Evolutionary conservation across 345 rosid genomes (phyloP).

Genomic region (Eucalyptus globulus): DNA sequence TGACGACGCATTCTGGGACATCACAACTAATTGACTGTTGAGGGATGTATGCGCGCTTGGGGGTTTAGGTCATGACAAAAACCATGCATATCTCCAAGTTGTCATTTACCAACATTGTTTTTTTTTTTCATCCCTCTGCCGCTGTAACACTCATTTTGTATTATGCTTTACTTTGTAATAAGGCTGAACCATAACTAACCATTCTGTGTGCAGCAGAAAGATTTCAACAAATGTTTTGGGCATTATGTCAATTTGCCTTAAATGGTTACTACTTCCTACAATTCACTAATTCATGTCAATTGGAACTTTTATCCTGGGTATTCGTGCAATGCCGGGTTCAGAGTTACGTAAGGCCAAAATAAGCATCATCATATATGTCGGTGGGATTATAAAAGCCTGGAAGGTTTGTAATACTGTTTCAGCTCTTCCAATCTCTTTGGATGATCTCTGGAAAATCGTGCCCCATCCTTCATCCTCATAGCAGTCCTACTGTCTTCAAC

Average conservation of each 20-base stretch:
- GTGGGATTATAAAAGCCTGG: constrained; percentile 49
- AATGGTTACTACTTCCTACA: background rate
- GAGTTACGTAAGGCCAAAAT: constrained; percentile 31
- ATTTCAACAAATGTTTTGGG: background rate
- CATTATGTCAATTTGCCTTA: background rate
- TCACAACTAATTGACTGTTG: too few relatives aligned
- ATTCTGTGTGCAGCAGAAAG: background rate
- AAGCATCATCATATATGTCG: constrained; percentile 32
- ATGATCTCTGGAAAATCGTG: background rate
- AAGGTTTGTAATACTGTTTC: constrained; percentile 20
- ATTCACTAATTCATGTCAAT: background rate
- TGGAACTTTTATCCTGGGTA: constrained; percentile 18
- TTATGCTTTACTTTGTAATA: background rate
- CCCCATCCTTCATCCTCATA: background rate
- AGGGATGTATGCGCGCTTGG: too few relatives aligned
- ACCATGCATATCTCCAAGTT: background rate
- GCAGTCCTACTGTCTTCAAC: background rate
- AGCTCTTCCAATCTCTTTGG: background rate
- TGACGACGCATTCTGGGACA: fast-evolving
- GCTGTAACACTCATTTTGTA: background rate
- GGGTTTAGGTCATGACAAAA: too few relatives aligned
- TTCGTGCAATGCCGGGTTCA: constrained; percentile 19
- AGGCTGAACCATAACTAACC: background rate
- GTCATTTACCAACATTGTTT: background rate
- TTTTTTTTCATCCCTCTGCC: background rate